These are phyloP conservation scores for Termitomyces sp. DNA, from an alignment of 768 basidiomycete species.

Conservation along the genomic window DNA sequence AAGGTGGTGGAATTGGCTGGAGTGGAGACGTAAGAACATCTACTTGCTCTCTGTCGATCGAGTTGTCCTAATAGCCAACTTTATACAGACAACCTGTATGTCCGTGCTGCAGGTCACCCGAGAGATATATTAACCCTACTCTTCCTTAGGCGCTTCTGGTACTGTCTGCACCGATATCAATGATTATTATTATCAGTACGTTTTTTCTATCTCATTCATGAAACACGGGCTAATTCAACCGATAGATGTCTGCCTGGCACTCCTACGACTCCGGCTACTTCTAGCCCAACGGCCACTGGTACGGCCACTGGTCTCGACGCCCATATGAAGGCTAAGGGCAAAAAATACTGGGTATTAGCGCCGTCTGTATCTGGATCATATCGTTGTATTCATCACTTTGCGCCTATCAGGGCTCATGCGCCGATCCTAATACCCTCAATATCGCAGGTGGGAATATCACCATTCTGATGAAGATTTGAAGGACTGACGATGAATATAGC, in stretches of 20 bases:
- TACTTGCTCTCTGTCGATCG: neutral
- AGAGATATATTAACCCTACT: neutral
- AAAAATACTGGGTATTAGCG: conserved; percentile 22
- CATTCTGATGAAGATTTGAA: neutral
- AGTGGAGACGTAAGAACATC: conserved; percentile 22
- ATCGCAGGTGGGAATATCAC: conserved; percentile 18
- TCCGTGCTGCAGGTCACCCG: neutral
- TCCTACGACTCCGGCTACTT: conserved; percentile 9
- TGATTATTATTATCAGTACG: conserved; percentile 23
- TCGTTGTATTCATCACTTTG: neutral
- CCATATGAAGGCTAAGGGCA: conserved; percentile 20
- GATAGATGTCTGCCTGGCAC: conserved; percentile 25
- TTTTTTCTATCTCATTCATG: neutral
- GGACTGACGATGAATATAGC: conserved; percentile 12
- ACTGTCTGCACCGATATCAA: conserved; percentile 24
- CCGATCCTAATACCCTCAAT: conserved; percentile 24
- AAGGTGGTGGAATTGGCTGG: conserved; percentile 26
- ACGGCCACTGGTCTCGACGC: conserved; percentile 13
- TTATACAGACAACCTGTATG: conserved; percentile 18
- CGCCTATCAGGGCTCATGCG: conserved; percentile 22
- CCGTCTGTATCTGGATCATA: neutral
- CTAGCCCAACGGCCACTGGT: conserved; percentile 14
- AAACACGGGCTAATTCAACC: neutral
- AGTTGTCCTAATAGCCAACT: neutral
- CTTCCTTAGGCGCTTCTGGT: conserved; percentile 25